Base-by-base conservation (phyloP, 768 basidiomycete species). In the Termitomyces sp. region DNA sequence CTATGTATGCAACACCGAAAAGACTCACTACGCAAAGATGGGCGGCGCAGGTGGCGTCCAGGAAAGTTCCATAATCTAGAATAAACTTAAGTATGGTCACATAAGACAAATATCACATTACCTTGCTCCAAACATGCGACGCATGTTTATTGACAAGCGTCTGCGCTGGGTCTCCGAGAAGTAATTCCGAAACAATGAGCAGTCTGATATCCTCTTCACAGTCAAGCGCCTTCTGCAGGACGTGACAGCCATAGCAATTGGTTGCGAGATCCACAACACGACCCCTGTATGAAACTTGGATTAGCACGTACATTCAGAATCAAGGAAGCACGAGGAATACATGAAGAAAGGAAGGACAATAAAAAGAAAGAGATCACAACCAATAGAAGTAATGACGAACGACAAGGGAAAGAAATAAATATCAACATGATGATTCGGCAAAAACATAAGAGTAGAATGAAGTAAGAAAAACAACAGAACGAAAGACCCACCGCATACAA, bases 191-290 rank as follows among this genome's bases (percentile, higher is more conserved):
- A 22, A 94, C 92, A 58, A 94, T 91, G 57, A 91, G 70, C 35
- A 92, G 72, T 38, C 90, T 80, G 44, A 92, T 85, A 56, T 93
- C 92, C 70, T 94, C 92, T 63, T 94, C 92, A 65, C 92, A 94
- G 65, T 94, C 92, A 35, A 93, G 82, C 20, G 92, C 92, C 70
- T 94, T 93, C 67, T 94, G 92, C 1, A 94, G 78, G 36, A 93
- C 91, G 64, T 94, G 91, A 50, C 91, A 93, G 3, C 91, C 92
- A 63, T 94, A 93, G 65, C 91, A 93, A 61, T 93, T 93, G 13
- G 87, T 92, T 0, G 92, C 90, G 38, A 94, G 82, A 28, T 94
- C 91, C 12, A 93, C 92, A 54, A 94, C 83, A 28, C 88, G 85
- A 7, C 90, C 88, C 53, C 91, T 92, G 22, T 43, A 22, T 22